Conservation (phyloP, 805 yeast genomes). For the Candida bentonensis region DNA sequence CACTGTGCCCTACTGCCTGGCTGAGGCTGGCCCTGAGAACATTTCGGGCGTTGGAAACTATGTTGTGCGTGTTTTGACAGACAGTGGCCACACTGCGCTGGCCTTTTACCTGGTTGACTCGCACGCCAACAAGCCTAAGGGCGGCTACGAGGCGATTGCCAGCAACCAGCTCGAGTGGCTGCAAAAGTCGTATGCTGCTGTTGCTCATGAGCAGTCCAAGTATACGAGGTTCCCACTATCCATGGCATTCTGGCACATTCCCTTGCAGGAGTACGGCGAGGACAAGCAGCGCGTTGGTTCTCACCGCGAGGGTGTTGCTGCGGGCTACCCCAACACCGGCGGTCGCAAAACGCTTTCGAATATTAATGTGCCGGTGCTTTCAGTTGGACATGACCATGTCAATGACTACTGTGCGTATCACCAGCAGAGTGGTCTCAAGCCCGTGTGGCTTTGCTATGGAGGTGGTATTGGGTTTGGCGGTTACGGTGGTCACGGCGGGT, state of each 20-base stretch:
- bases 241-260: slow-evolving; percentile 92
- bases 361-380: slow-evolving; percentile 59
- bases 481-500: slow-evolving; percentile 85
- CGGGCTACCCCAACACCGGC: slow-evolving; percentile 59
- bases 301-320: slow-evolving; percentile 60
- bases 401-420: slow-evolving; percentile 78
- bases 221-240: slow-evolving; percentile 37
- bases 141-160: slow-evolving; percentile 79
- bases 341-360: slow-evolving; percentile 43
- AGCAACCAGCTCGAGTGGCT: slow-evolving; percentile 52
- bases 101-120: slow-evolving; percentile 71
- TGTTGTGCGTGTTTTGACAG: slow-evolving; percentile 29
- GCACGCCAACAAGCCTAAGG: slow-evolving; percentile 36
- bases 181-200: slow-evolving; percentile 21
- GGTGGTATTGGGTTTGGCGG: slow-evolving; percentile 95
- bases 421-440: slow-evolving; percentile 20
- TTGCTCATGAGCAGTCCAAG: slow-evolving; percentile 18
- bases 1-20: slow-evolving; percentile 53
- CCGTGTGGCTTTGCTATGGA: slow-evolving; percentile 81
- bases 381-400: slow-evolving; percentile 93
- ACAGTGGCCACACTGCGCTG: slow-evolving; percentile 29
- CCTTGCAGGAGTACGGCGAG: slow-evolving; percentile 70
- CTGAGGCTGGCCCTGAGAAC: slow-evolving; percentile 48
- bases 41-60: slow-evolving; percentile 82
- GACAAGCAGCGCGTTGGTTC: slow-evolving; percentile 40